A percentile compares a stretch with the other conserved stretches of the same genome.
Evolutionary conservation across 352 stramenopile species (phyloP).

Genomic region (Phytophthora pluvialis): DNA sequence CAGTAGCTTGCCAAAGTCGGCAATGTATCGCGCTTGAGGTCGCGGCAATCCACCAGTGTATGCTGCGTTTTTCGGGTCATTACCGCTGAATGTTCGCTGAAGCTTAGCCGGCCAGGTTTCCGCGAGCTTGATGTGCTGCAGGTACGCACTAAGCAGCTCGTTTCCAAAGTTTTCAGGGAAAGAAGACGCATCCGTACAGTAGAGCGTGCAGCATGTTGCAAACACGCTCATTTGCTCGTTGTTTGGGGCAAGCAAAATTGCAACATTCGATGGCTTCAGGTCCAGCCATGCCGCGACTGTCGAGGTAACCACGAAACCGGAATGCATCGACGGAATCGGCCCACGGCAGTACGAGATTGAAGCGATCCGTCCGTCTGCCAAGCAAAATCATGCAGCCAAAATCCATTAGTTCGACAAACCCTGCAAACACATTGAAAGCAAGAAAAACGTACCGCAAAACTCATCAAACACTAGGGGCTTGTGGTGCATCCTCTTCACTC

Average conservation of each 20-base stretch:
- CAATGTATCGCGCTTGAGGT: slow-evolving; percentile 80
- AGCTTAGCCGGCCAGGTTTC: slow-evolving; percentile 82
- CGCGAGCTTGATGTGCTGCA: slow-evolving; percentile 76
- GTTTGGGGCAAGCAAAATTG: slow-evolving; percentile 81
- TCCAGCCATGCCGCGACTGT: slow-evolving; percentile 87
- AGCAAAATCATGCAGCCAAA: background rate
- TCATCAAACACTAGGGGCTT: slow-evolving; percentile 85
- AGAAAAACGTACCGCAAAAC: slow-evolving; percentile 72
- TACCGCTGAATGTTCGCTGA: slow-evolving; percentile 75
- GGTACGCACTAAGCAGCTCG: slow-evolving; percentile 77
- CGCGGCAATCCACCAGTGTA: slow-evolving; percentile 75
- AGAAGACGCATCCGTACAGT: slow-evolving; percentile 67
- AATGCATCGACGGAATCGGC: slow-evolving; percentile 84
- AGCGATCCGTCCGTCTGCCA: slow-evolving; percentile 76
- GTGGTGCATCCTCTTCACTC: slow-evolving; percentile 81
- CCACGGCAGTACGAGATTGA: slow-evolving; percentile 82
- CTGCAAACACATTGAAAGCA: slow-evolving; percentile 1
- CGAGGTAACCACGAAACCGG: slow-evolving; percentile 81
- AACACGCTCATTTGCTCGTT: slow-evolving; percentile 91
- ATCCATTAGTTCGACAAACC: background rate
- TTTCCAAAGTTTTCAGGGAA: slow-evolving; percentile 77
- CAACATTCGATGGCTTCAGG: slow-evolving; percentile 75
- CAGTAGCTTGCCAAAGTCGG: slow-evolving; percentile 78
- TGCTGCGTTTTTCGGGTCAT: slow-evolving; percentile 69
- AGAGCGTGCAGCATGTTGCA: slow-evolving; percentile 86